Evolutionary conservation across 75 land plant species (phyloP).

Genomic region (Isoetes taiwanensis): DNA sequence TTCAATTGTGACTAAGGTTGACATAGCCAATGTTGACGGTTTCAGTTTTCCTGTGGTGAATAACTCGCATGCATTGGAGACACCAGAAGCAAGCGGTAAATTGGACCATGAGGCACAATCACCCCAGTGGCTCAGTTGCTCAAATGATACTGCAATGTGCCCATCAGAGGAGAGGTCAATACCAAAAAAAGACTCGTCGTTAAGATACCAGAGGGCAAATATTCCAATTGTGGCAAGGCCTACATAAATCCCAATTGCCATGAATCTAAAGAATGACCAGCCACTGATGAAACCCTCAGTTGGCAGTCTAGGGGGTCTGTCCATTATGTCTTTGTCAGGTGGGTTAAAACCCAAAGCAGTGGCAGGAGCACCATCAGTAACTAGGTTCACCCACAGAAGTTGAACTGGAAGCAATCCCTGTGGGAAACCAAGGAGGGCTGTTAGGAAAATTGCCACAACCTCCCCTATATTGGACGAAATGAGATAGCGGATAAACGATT

Average conservation of each 20-base stretch:
- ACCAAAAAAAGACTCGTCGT: constrained; percentile 18
- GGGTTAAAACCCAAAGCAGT: constrained; percentile 28
- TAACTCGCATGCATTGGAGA: constrained; percentile 16
- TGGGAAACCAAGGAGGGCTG: constrained; percentile 16
- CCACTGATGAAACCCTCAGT: constrained; percentile 21
- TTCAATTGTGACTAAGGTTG: constrained; percentile 22
- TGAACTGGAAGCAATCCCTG: constrained; percentile 24
- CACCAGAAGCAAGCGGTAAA: constrained; percentile 16
- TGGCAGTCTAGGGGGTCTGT: constrained; percentile 20
- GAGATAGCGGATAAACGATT: constrained; percentile 28
- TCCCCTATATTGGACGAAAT: constrained; percentile 29
- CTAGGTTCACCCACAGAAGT: constrained; percentile 28
- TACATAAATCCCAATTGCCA: constrained; percentile 23
- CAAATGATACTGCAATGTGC: constrained; percentile 18
- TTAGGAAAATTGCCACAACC: constrained; percentile 23
- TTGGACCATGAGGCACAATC: constrained; percentile 17
- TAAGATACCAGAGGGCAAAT: constrained; percentile 22
- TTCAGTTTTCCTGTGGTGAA: constrained; percentile 21
- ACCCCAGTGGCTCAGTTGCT: constrained; percentile 28
- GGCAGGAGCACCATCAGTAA: constrained; percentile 30
- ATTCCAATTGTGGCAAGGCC: constrained; percentile 28
- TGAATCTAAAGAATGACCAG: constrained; percentile 24
- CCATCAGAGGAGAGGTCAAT: constrained; percentile 21
- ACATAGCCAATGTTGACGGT: constrained; percentile 25
- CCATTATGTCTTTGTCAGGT: constrained; percentile 27